Base-by-base conservation (phyloP, 768 basidiomycete species). In the Piloderma croceum region DNA sequence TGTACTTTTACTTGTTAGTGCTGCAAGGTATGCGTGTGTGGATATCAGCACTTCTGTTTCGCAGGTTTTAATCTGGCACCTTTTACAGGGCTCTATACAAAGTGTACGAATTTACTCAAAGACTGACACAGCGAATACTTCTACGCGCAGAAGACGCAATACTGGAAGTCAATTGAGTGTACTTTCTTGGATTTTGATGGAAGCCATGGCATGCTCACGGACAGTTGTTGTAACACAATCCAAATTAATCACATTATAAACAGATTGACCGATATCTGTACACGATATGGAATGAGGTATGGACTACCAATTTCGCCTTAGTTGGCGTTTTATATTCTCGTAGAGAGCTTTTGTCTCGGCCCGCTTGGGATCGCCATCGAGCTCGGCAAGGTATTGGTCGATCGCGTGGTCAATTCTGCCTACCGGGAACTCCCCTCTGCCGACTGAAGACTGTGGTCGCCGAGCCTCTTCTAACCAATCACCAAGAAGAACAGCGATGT, bases 381-480 rank as follows among this genome's bases (percentile, higher is more conserved):
- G 60, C 56, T 89, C 86, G 10, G 69, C 62, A 18, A 90, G 64
- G 58, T 90, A 90, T 55, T 83, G 77, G 17, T 82, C 81, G 29
- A 89, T 71, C 1, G 82, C 77, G 31, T 68, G 59, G 56, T 90
- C 83, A 52, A 91, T 77, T 38, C 83, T 73, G 36, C 79, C 82
- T 22, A 79, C 88, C 10, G 89, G 89, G 59, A 90, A 79, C 53
- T 85, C 84, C 23, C 71, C 70, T 34, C 76, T 69, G 20, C 76
- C 65, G 33, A 73, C 61, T 10, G 68, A 69, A n/a, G 84, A 76
- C 46, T 84, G 82, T 3, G 86, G 79, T 42, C 84, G 73, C 50
- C 71, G 78, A n/a, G 74, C 81, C 42, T 82, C 84, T 41, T 83
- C 77, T 23, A 90, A 56, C 89, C 89, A 91, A 51, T 90, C 88